Conservation (phyloP, 805 yeast genomes). For the Zygotorulaspora florentina region DNA sequence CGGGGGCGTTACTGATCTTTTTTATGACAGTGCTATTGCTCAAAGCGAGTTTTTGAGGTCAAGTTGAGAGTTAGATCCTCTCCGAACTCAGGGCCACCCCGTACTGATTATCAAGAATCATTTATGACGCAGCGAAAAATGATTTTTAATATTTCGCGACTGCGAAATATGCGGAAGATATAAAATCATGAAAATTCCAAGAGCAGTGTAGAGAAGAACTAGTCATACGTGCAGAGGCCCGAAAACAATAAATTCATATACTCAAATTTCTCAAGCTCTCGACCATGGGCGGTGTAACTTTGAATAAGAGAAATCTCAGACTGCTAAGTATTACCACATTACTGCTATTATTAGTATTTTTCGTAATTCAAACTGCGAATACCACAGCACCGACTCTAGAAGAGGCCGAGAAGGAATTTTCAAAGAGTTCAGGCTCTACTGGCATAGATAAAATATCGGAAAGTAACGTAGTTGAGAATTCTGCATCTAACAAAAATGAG, state of each 20-base stretch:
- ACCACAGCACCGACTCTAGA: conserved; percentile 12
- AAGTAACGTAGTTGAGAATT: conserved; percentile 15
- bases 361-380: conserved; percentile 27
- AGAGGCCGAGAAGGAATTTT: conserved; percentile 5
- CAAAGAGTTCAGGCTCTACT: background rate
- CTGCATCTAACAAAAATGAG: conserved; percentile 19
- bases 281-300: conserved; percentile 3
- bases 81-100: too few relatives aligned
- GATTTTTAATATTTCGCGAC: too few relatives aligned
- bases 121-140: too few relatives aligned
- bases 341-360: conserved; percentile 25
- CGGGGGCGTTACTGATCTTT: too few relatives aligned
- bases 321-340: conserved; percentile 25
- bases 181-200: too few relatives aligned
- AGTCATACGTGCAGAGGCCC: background rate
- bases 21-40: too few relatives aligned
- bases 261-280: background rate
- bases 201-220: background rate
- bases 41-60: too few relatives aligned
- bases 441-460: conserved; percentile 3
- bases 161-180: too few relatives aligned
- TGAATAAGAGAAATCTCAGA: conserved; percentile 29
- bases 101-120: too few relatives aligned
- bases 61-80: too few relatives aligned
- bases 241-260: background rate